Base-by-base conservation (phyloP, 1,284 basidiomycete species). In the Leccinum griseonigrum region DNA sequence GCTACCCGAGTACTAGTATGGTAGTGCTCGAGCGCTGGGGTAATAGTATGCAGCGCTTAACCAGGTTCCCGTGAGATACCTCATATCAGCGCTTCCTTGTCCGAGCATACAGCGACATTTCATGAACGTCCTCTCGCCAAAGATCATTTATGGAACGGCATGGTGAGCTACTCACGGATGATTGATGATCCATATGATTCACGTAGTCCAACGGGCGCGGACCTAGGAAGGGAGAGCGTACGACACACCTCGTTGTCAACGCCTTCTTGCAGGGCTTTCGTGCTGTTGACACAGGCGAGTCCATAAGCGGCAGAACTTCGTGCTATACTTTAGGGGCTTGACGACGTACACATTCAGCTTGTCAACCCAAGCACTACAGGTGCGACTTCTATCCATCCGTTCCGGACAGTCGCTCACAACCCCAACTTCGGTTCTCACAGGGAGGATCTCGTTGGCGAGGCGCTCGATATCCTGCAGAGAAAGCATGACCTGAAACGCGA, bases 331-430 rank as follows among this genome's bases (percentile, higher is more conserved):
- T 60, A 67, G 66, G 66, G 61, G 51, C 32, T 50, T 63, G 53
- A 74, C 40, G 53, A 74, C 40, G 4, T 4, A 26, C 56, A 29
- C 16, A 13, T n/a, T 72, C 74, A 80, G 91, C 92, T 22, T 89
- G 90, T 66, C 92, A 94, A 68, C 83, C 81, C 6, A 87, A 91
- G 71, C 89, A 91, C 69, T 92, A 92, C 67, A 82, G 84, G 90
- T 88, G 66, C 29, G 58, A 75, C 13, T 1, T 18, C 56, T 32
- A 28, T 58, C 22, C 22, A 2, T 58, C 13, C 18, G 3, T 50
- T 14, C 9, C 16, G 14, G 43, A 26, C n/a, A 38, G 22, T 34
- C 28, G 36, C 43, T 54, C 14, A 59, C 31, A 8, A 26, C 26
- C n/a, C 46, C 14, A 22, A 22, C 14, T 31, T 18, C 38, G 13